These are phyloP conservation scores for Hyparrhenia diplandra DNA, from an alignment of 176 grass and related monocot species.

Conservation along the genomic window DNA sequence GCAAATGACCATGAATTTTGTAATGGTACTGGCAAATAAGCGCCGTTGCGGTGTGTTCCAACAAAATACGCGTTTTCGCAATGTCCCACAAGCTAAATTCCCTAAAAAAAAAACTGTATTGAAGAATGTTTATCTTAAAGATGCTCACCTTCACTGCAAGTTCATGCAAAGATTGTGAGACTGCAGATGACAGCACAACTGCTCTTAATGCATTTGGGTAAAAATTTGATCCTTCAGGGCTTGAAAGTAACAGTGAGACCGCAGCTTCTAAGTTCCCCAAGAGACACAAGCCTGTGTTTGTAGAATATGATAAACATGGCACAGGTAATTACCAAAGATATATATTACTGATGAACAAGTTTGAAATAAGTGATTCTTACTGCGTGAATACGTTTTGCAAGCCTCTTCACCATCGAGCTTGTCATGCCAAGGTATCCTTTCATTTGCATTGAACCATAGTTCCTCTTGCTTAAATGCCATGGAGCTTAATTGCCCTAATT, in stretches of 20 bases:
- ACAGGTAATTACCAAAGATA: constrained; percentile 12
- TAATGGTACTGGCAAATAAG: too few relatives aligned
- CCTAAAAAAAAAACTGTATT: not conserved
- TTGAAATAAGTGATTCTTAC: constrained; percentile 52
- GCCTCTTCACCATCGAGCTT: constrained; percentile 91
- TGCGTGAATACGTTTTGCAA: constrained; percentile 98
- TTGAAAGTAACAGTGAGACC: constrained; percentile 91
- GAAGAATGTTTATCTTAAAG: not conserved
- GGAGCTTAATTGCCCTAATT: constrained; percentile 61
- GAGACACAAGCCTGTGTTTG: constrained; percentile 72
- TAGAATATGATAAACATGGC: constrained; percentile 19
- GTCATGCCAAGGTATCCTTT: constrained; percentile 95
- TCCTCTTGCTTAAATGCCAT: constrained; percentile 93
- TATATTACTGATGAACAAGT: constrained; percentile 13
- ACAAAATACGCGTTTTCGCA: too few relatives aligned
- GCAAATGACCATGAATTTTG: too few relatives aligned
- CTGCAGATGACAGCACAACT: constrained; percentile 92
- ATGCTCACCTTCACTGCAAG: constrained; percentile 91
- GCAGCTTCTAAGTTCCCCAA: constrained; percentile 88
- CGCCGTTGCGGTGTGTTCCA: too few relatives aligned
- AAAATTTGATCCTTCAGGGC: constrained; percentile 94
- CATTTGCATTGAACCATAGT: constrained; percentile 85
- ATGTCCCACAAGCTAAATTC: too few relatives aligned
- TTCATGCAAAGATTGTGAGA: constrained; percentile 94
- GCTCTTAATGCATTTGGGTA: constrained; percentile 97